Evolutionary conservation across 176 grass and related monocot species (phyloP).

Genomic region (Calamus simplicifolius): DNA sequence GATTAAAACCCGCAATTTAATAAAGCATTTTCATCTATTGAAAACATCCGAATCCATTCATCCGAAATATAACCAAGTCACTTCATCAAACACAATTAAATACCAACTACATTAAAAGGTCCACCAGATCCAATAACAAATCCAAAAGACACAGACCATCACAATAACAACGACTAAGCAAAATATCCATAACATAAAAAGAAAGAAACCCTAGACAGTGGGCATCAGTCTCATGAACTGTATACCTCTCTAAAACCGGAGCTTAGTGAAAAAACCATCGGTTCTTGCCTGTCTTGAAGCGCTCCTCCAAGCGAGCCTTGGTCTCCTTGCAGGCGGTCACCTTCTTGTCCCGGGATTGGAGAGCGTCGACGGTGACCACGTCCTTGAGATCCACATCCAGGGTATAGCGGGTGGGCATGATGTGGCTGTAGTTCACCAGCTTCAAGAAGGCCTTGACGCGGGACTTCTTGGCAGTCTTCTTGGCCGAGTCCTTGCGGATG

Average conservation of each 20-base stretch:
- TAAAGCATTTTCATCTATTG: too few relatives aligned
- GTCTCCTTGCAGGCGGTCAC: slow-evolving; percentile 51
- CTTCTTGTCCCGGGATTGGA: slow-evolving; percentile 45
- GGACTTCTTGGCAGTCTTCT: slow-evolving; percentile 68
- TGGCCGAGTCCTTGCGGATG: slow-evolving; percentile 50
- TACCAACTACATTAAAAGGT: too few relatives aligned
- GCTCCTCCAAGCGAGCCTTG: slow-evolving; percentile 50
- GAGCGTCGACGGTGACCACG: slow-evolving; percentile 27
- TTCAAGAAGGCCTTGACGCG: slow-evolving; percentile 68
- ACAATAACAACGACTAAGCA: too few relatives aligned
- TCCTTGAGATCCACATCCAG: slow-evolving; percentile 64
- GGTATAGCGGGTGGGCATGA: slow-evolving; percentile 66
- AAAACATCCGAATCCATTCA: too few relatives aligned
- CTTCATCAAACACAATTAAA: too few relatives aligned
- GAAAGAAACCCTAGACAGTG: too few relatives aligned
- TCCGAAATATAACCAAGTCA: too few relatives aligned
- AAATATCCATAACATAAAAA: too few relatives aligned
- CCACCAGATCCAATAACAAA: too few relatives aligned
- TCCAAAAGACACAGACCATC: too few relatives aligned
- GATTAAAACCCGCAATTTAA: too few relatives aligned
- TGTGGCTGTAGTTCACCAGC: slow-evolving; percentile 69
- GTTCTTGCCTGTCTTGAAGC: slow-evolving; percentile 67
- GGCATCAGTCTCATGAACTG: too few relatives aligned
- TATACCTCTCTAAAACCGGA: slow-evolving; percentile 33
- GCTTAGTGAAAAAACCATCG: slow-evolving; percentile 75